phyloP scores from a whole-genome alignment of 2,329 filamentous ascomycete species.

The Trichophyton simii region DNA sequence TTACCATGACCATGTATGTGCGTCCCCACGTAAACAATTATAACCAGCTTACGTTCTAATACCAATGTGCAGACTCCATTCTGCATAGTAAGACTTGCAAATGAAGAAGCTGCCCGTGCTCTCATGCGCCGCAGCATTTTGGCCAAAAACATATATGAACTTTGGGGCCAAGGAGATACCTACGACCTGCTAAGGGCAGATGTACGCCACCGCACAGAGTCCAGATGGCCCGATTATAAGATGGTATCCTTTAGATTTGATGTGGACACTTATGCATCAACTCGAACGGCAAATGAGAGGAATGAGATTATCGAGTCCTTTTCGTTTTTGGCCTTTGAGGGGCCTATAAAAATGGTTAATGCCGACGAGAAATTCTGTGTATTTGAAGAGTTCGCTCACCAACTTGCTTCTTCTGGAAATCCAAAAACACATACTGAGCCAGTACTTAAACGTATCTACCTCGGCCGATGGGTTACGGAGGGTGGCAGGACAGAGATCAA shows the following conservation, averaged over 20 bases:
- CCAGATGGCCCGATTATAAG: constrained; percentile 56
- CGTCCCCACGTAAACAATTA: not conserved
- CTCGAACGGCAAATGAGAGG: constrained; percentile 51
- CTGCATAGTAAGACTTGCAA: constrained; percentile 60
- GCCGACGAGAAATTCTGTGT: constrained; percentile 66
- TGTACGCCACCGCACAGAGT: constrained; percentile 46
- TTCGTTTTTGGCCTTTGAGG: constrained; percentile 61
- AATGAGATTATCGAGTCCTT: constrained; percentile 72
- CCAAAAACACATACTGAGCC: constrained; percentile 20
- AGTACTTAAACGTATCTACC: constrained; percentile 51
- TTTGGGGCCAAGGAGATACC: constrained; percentile 64
- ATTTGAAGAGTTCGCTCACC: constrained; percentile 64
- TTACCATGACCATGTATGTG: constrained; percentile 60
- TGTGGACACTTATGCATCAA: constrained; percentile 69
- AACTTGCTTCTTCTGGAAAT: constrained; percentile 7
- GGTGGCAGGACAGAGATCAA: constrained; percentile 56
- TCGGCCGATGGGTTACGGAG: constrained; percentile 58
- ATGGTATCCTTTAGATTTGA: constrained; percentile 66
- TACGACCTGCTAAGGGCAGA: constrained; percentile 57
- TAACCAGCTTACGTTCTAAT: not conserved
- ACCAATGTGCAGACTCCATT: constrained; percentile 60
- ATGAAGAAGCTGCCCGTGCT: constrained; percentile 49
- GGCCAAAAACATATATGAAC: constrained; percentile 69
- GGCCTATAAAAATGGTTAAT: constrained; percentile 62
- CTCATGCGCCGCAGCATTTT: constrained; percentile 70